Conservation (phyloP, 2,329 filamentous ascomycete species). For the Ascochyta viciae-villosae region DNA sequence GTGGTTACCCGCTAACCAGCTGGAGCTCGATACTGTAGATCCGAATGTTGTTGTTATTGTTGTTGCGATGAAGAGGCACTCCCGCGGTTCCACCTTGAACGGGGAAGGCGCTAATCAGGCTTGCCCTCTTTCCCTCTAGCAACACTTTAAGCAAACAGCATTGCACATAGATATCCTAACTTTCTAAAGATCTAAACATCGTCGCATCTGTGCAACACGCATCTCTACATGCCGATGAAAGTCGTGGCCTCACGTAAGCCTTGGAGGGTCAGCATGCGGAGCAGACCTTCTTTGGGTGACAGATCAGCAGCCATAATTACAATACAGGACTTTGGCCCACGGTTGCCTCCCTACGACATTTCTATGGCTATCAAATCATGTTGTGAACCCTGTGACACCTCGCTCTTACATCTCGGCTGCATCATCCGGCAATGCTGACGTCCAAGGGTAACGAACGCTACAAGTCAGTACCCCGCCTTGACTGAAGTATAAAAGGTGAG, state of each 20-base stretch:
- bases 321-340: neutral
- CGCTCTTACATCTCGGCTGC: neutral
- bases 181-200: neutral
- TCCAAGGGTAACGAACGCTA: neutral
- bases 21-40: too few species aligned
- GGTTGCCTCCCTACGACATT: neutral
- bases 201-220: neutral
- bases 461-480: neutral
- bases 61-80: too few species aligned
- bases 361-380: neutral
- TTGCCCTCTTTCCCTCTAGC: too few species aligned
- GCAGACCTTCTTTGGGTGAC: neutral
- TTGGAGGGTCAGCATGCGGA: neutral
- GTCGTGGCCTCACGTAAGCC: constrained; percentile 5
- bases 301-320: neutral
- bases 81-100: too few species aligned
- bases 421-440: neutral
- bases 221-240: neutral
- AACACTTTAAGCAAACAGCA: too few species aligned
- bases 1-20: neutral
- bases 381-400: neutral
- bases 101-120: too few species aligned
- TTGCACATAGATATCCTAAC: too few species aligned
- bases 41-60: too few species aligned
- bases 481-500: neutral